Conservation (phyloP, 1,139 yeast species). For the Hyphopichia wangnamkhiaoensis region DNA sequence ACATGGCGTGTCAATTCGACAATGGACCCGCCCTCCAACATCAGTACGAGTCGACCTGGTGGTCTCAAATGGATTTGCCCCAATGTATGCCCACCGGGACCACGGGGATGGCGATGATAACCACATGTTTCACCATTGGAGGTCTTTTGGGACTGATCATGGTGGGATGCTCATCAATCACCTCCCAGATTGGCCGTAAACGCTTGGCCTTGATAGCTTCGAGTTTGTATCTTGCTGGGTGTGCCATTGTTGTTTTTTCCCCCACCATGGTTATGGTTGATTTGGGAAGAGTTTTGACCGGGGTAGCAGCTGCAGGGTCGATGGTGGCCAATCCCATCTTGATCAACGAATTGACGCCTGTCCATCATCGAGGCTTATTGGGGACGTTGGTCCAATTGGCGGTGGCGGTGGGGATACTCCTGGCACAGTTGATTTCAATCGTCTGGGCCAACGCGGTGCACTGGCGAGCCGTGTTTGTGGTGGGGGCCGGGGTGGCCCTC, state of each 20-base stretch:
- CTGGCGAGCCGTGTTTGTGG: constrained; percentile 35
- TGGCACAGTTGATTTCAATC: constrained; percentile 34
- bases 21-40: constrained; percentile 1
- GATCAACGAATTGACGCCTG: constrained; percentile 39
- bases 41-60: constrained; percentile 26
- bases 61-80: constrained; percentile 23
- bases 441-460: constrained; percentile 35
- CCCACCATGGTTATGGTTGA: constrained; percentile 20
- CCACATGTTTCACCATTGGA: constrained; percentile 41
- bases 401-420: constrained; percentile 35
- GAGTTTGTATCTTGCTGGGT: constrained; percentile 25
- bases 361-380: constrained; percentile 39
- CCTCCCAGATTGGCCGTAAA: constrained; percentile 28
- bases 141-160: constrained; percentile 35
- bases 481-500: constrained; percentile 26
- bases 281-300: constrained; percentile 33
- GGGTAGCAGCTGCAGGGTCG: constrained; percentile 41
- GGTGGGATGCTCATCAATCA: constrained; percentile 29
- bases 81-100: constrained; percentile 33
- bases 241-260: constrained; percentile 24
- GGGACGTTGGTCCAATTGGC: constrained; percentile 41
- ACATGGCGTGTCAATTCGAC: constrained; percentile 48
- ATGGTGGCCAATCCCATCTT: constrained; percentile 41
- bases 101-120: constrained; percentile 26
- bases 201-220: constrained; percentile 26